phyloP scores from a whole-genome alignment of 805 yeast species.

The Cyberlindnera subsufficiens region DNA sequence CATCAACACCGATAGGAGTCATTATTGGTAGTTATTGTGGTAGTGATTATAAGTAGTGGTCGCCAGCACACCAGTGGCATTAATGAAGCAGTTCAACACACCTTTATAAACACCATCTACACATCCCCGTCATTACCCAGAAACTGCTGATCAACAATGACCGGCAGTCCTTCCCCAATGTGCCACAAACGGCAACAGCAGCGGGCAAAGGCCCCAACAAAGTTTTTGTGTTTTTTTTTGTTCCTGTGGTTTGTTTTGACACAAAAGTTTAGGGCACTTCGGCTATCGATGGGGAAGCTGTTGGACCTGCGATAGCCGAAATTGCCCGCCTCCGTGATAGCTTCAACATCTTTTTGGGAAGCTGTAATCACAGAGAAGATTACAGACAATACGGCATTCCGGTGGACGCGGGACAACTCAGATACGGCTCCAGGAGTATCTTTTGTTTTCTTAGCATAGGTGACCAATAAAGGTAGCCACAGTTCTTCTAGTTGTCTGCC shows the following conservation, averaged over 20 bases:
- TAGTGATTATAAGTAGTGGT: background rate
- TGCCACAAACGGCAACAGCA: too few species aligned
- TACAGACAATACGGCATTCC: background rate
- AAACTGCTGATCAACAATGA: background rate
- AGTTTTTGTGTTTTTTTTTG: background rate
- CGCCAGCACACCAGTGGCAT: background rate
- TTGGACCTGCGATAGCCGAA: too few species aligned
- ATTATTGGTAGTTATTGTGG: slow-evolving; percentile 1
- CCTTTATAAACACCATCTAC: too few species aligned
- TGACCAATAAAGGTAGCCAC: background rate
- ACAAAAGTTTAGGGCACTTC: slow-evolving; percentile 1
- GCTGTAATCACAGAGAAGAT: background rate
- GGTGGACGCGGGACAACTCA: background rate
- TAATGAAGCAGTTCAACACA: too few species aligned
- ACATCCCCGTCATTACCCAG: background rate
- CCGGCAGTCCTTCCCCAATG: background rate
- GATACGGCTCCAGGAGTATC: background rate
- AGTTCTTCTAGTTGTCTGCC: background rate
- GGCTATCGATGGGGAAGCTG: slow-evolving; percentile 2
- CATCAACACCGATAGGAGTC: slow-evolving; percentile 7
- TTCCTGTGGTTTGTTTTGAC: background rate
- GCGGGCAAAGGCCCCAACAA: background rate
- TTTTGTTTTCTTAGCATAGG: background rate
- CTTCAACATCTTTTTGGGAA: background rate
- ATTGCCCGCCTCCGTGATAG: too few species aligned